phyloP scores from a whole-genome alignment of 192 early-diverging fungal genomes.

The Linnemannia elongata region DNA sequence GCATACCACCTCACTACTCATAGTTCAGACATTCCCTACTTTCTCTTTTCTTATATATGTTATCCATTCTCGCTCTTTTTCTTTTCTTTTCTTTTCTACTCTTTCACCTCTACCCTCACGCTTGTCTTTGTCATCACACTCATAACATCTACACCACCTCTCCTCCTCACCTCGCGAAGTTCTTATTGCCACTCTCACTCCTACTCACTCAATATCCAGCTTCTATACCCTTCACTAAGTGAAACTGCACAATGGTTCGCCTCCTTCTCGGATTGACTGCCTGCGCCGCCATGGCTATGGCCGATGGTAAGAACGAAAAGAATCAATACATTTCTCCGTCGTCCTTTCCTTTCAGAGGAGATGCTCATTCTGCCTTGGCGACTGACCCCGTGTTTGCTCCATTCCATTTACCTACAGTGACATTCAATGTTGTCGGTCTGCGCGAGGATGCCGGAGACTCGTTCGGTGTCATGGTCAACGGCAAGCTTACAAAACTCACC shows the following conservation, averaged over 20 bases:
- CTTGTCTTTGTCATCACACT: slow-evolving; percentile 12
- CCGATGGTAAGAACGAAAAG: slow-evolving; percentile 36
- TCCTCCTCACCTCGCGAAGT: background rate
- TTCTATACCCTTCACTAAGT: background rate
- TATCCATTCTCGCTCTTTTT: background rate
- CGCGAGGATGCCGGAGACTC: slow-evolving; percentile 19
- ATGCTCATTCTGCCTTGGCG: background rate
- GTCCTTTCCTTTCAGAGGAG: background rate
- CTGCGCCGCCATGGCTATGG: slow-evolving; percentile 41
- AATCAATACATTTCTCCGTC: too few species aligned
- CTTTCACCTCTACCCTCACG: slow-evolving; percentile 3
- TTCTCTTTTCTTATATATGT: background rate
- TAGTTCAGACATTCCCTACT: background rate
- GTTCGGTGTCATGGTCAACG: slow-evolving; percentile 41
- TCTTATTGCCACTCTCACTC: background rate
- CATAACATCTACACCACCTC: background rate
- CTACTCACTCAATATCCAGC: background rate
- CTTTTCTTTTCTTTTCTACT: background rate
- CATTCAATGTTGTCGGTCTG: slow-evolving; percentile 48
- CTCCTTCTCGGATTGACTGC: slow-evolving; percentile 45
- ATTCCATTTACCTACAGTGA: slow-evolving; percentile 11
- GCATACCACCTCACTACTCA: background rate
- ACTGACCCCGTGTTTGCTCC: background rate
- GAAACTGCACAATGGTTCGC: slow-evolving; percentile 42
- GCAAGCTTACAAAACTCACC: slow-evolving; percentile 42